phyloP scores from a whole-genome alignment of 768 basidiomycete genomes.

The Phanerochaete carnosa region DNA sequence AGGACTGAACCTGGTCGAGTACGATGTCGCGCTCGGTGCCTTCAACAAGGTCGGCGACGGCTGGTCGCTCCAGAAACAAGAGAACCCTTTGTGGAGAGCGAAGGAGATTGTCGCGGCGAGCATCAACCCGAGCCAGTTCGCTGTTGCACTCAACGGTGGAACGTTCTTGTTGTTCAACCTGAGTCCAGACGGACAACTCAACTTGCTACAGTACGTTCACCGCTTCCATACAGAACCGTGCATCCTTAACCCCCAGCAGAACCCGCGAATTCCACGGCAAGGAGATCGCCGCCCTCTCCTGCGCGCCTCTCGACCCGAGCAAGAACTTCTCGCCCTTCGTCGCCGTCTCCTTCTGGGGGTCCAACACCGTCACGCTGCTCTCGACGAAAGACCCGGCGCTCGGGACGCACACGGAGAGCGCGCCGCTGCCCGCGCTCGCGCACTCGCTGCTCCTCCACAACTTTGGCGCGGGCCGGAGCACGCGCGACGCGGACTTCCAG shows the following conservation, averaged over 20 bases:
- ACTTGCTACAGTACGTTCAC: constrained; percentile 29
- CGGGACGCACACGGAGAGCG: constrained; percentile 27
- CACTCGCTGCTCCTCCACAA: constrained; percentile 50
- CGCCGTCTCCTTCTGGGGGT: constrained; percentile 76
- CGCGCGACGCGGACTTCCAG: constrained; percentile 34
- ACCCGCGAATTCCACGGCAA: constrained; percentile 2
- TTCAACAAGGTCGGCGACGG: constrained; percentile 38
- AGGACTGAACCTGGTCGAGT: constrained; percentile 54
- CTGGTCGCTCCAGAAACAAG: constrained; percentile 34
- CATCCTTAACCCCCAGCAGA: neutral
- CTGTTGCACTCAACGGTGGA: constrained; percentile 56
- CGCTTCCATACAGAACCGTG: too few species aligned
- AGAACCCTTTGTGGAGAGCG: constrained; percentile 20
- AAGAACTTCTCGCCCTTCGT: constrained; percentile 46
- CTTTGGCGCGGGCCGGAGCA: constrained; percentile 44
- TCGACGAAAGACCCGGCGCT: constrained; percentile 27
- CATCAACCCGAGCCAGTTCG: constrained; percentile 65
- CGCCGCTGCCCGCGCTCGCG: constrained; percentile 41
- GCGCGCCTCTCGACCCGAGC: constrained; percentile 48
- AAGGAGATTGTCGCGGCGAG: constrained; percentile 64
- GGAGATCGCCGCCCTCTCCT: constrained; percentile 73
- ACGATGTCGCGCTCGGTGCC: constrained; percentile 40
- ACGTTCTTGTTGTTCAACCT: constrained; percentile 49
- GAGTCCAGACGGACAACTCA: constrained; percentile 35
- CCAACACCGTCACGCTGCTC: constrained; percentile 60